Base-by-base conservation (phyloP, 768 basidiomycete species). In the Stropharia rugosoannulata region DNA sequence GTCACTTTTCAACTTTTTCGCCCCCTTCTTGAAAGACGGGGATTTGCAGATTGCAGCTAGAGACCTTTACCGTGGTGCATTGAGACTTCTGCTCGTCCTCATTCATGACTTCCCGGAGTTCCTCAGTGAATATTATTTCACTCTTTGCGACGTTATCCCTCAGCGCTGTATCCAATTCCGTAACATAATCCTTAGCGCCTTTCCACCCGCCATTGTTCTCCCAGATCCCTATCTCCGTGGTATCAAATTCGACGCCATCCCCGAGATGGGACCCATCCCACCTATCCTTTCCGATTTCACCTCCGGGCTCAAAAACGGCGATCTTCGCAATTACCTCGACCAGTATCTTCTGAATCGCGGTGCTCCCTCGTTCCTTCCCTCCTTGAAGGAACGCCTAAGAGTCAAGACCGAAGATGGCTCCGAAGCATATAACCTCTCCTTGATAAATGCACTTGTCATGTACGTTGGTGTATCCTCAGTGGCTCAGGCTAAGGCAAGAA, bases 41-140 rank as follows among this genome's bases (percentile, higher is more conserved):
- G 86, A 91, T 61, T 80, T 98, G 41, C 84, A 89, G 60, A 80
- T 82, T 19, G 86, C 94, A 4, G 88, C 90, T 18, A 82, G 90
- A 41, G 89, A 93, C 59, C 81, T 99, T 41, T 98, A 95, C 76
- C 86, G 92, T 41, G 97, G 94, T 18, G 83, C 94, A 18, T 78
- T 97, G 44, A 86, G 95, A 36, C 81, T 99, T 29, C 84, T 99
- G 46, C 82, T 99, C 45, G 94, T 98, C 55, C 87, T 99, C 49
- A 84, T 99, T 16, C 95, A 99, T 71, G 97, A 98, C 73, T 98
- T 98, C 80, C 97, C 97, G 49, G 97, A 98, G 58, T 98, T 98
- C 79, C 80, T 98, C 58, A 93, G 89, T 70, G 94, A 95, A 75
- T 94, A 95, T 69, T 96, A 98, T 73, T 95, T 96, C 75, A 89